Percentiles rank a stretch among this genome's conserved stretches.
Evolutionary conservation across 768 basidiomycete species (phyloP).

Genomic region (Suillus weaverae): DNA sequence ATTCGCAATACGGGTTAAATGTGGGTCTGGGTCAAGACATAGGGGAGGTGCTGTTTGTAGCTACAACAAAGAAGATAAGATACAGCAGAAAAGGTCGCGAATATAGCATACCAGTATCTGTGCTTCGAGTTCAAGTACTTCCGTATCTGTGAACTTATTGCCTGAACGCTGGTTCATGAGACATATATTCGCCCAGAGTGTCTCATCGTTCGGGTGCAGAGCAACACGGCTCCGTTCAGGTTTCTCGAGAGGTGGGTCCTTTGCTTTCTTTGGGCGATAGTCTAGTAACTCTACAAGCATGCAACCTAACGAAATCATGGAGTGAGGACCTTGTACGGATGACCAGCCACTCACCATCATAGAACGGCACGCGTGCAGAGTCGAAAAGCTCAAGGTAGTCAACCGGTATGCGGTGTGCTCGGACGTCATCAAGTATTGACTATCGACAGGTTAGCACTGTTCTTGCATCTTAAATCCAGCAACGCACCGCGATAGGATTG

Average conservation of each 20-base stretch:
- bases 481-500: conserved; percentile 63
- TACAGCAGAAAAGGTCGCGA: not conserved
- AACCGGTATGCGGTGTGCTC: conserved; percentile 79
- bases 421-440: conserved; percentile 82
- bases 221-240: conserved; percentile 70
- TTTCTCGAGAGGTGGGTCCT: conserved; percentile 57
- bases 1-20: conserved; percentile 75
- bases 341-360: conserved; percentile 60
- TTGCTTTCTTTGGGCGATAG: conserved; percentile 60
- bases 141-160: conserved; percentile 64
- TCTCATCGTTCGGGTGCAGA: conserved; percentile 75
- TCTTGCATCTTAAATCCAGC: conserved; percentile 4
- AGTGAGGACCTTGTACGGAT: conserved; percentile 4
- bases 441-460: conserved; percentile 27
- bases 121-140: conserved; percentile 74
- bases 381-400: conserved; percentile 86
- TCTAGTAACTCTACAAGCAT: conserved; percentile 85
- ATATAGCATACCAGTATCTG: conserved; percentile 59
- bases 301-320: conserved; percentile 52
- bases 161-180: conserved; percentile 59
- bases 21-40: conserved; percentile 79
- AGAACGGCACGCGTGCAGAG: conserved; percentile 70
- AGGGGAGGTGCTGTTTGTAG: conserved; percentile 73
- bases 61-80: conserved; percentile 38
- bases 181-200: conserved; percentile 79